These are phyloP conservation scores for Fusarium sp. DNA, from an alignment of 2,329 filamentous ascomycete genomes.

Conservation along the genomic window DNA sequence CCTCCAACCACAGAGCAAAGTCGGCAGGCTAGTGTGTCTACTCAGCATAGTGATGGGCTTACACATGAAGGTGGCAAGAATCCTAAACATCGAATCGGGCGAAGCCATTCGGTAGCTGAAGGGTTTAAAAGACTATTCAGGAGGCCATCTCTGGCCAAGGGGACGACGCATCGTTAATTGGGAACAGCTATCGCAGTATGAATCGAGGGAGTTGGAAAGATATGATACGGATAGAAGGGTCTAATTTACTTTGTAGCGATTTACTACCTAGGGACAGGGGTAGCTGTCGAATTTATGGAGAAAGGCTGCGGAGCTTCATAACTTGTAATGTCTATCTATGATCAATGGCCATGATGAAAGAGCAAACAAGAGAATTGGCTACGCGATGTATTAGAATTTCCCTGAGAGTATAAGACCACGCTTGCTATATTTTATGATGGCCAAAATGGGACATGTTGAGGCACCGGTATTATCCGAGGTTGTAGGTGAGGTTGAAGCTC, in stretches of 20 bases:
- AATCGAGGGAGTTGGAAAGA: background rate
- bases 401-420: background rate
- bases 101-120: slow-evolving; percentile 54
- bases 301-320: slow-evolving; percentile 13
- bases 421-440: background rate
- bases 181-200: background rate
- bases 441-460: background rate
- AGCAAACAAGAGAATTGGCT: slow-evolving; percentile 4
- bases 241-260: background rate
- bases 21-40: slow-evolving; percentile 23
- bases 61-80: slow-evolving; percentile 17
- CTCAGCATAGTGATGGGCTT: slow-evolving; percentile 9
- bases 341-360: slow-evolving; percentile 11
- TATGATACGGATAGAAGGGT: no score
- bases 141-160: slow-evolving; percentile 46
- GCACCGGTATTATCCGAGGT: background rate
- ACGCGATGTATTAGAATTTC: background rate
- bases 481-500: background rate
- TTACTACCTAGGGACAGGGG: background rate
- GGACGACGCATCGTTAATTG: slow-evolving; percentile 2
- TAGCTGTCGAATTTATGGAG: slow-evolving; percentile 5
- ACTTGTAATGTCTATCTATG: slow-evolving; percentile 3
- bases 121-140: slow-evolving; percentile 58
- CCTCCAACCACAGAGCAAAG: slow-evolving; percentile 4
- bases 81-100: slow-evolving; percentile 37